Conservation (phyloP, 1,284 basidiomycete genomes). For the Boletus albobrunnescens region DNA sequence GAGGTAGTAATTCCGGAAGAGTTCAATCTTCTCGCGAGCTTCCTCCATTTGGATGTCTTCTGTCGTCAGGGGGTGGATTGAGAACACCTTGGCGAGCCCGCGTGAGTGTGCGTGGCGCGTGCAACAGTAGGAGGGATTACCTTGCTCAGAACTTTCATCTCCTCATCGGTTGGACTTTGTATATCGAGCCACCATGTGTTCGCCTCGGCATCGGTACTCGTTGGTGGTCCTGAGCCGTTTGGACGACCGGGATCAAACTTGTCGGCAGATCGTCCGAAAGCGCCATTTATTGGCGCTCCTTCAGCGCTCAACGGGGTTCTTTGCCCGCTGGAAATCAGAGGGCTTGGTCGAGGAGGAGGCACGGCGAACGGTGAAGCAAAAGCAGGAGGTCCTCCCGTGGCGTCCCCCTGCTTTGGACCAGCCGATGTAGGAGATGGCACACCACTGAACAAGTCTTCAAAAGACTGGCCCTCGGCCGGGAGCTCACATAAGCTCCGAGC, state of each 20-base stretch:
- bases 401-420: slow-evolving; percentile 7
- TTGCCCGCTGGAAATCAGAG: slow-evolving; percentile 7
- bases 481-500: slow-evolving; percentile 90
- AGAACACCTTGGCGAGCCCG: slow-evolving; percentile 68
- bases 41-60: slow-evolving; percentile 99
- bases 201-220: slow-evolving; percentile 50
- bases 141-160: slow-evolving; percentile 96
- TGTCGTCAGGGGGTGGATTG: slow-evolving; percentile 95
- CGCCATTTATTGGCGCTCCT: slow-evolving; percentile 1
- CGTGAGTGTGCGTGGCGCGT: slow-evolving; percentile 12
- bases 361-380: slow-evolving; percentile 13
- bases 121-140: slow-evolving; percentile 37
- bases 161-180: slow-evolving; percentile 91
- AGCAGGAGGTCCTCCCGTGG: slow-evolving; percentile 1
- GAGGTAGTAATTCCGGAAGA: slow-evolving; percentile 98
- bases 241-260: slow-evolving; percentile 21
- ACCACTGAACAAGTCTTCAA: slow-evolving; percentile 87
- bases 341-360: slow-evolving; percentile 2
- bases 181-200: slow-evolving; percentile 99
- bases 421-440: slow-evolving; percentile 13
- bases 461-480: slow-evolving; percentile 90
- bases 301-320: slow-evolving; percentile 7
- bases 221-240: slow-evolving; percentile 19
- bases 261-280: slow-evolving; percentile 22
- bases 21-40: slow-evolving; percentile 98